Conservation (phyloP, 116 monocot genomes). For the Posidonia oceanica region DNA sequence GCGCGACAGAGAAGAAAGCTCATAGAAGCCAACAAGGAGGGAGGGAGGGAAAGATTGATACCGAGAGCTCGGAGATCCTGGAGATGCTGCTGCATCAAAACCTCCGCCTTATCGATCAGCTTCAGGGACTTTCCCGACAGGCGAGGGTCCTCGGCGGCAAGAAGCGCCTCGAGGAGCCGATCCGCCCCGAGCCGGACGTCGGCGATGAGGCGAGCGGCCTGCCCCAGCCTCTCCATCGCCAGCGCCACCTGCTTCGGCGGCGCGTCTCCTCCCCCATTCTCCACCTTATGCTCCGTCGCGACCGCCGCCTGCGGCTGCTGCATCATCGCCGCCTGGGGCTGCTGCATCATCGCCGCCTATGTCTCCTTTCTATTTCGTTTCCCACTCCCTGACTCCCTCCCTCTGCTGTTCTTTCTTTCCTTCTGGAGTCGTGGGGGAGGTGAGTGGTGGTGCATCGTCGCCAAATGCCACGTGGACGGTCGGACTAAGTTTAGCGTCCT, state of each 20-base stretch:
- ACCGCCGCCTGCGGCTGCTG: background rate
- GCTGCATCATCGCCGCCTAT: background rate
- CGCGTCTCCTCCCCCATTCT: constrained; percentile 29
- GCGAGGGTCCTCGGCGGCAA: constrained; percentile 35
- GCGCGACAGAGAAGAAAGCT: too few species aligned
- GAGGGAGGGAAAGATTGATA: constrained; percentile 5
- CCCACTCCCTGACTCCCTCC: too few species aligned
- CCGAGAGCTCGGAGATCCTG: constrained; percentile 68
- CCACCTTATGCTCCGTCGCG: constrained; percentile 12
- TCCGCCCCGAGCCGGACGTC: constrained; percentile 86
- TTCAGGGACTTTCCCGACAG: constrained; percentile 25
- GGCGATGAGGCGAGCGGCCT: constrained; percentile 68
- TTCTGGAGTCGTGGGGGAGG: too few species aligned
- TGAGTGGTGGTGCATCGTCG: too few species aligned
- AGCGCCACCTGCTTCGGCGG: constrained; percentile 94
- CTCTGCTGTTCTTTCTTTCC: too few species aligned
- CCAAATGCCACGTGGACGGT: too few species aligned
- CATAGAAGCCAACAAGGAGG: background rate
- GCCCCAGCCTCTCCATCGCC: constrained; percentile 84
- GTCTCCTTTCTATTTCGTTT: too few species aligned
- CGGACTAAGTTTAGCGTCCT: too few species aligned
- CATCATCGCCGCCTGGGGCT: background rate
- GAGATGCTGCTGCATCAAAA: constrained; percentile 60
- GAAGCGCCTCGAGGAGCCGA: constrained; percentile 73
- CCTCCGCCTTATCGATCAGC: constrained; percentile 49